Base-by-base conservation (phyloP, 768 basidiomycete genomes). In the Suillus spraguei region DNA sequence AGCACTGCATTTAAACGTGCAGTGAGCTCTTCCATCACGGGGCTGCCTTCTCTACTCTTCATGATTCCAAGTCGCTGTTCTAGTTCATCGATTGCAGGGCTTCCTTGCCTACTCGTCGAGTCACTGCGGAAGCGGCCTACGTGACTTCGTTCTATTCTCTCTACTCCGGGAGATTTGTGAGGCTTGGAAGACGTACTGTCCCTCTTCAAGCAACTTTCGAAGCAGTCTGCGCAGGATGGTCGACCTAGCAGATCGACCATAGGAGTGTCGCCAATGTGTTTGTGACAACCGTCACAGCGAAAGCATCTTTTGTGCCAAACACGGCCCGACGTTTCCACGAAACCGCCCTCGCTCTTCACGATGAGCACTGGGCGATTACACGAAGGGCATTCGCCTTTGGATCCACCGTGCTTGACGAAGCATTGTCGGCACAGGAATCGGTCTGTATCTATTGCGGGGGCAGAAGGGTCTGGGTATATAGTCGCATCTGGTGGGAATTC, bases 231-330 rank as follows among this genome's bases (percentile, higher is more conserved):
- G 68, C 93, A 95, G 47, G 87, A 90, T 11, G 93, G 93, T 38
- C 84, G 82, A 5, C 93, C 93, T 14, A 92, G 77, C n/a, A 95
- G 77, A 73, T 94, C 93, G 38, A 94, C 89, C 85, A 92, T 87
- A 0, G 93, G 93, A 2, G 77, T 77, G 66, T 89, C 83, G 9
- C 91, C 88, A 38, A 94, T 87, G 65, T 87, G 83, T 76, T 85
- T 90, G 72, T 78, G 81, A 71, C 93, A 95, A 6, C 85, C 87
- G 17, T 83, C 80, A 70, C 93, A 95, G 65, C 80, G 81, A 76
- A 94, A 95, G 72, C 93, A 95, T 53, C 79, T 81, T 73, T 89
- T 91, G 70, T 95, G 93, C 92, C 93, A 95, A 66, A 87, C 84
- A 50, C 82, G 82, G 49, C 85, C 86, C 6, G 83, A 82, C 6